Conservation (phyloP, 352 stramenopile genomes). For the Phytophthora sp. region DNA sequence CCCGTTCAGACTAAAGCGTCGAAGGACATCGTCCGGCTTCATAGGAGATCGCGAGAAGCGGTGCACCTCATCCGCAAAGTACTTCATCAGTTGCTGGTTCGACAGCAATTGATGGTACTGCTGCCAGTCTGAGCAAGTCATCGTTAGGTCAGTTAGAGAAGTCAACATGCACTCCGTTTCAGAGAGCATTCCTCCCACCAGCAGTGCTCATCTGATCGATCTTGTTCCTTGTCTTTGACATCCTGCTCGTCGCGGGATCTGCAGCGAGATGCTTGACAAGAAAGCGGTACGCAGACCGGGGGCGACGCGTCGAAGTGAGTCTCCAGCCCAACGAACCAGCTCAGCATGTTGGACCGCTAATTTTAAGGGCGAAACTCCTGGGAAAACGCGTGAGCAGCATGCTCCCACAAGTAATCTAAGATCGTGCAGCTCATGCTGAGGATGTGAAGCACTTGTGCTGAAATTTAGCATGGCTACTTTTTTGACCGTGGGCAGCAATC, state of each 20-base stretch:
- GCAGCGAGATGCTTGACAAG: constrained; percentile 1
- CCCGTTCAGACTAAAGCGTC: constrained; percentile 79
- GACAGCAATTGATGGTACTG: constrained; percentile 70
- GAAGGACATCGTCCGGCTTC: constrained; percentile 74
- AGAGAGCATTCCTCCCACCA: constrained; percentile 31
- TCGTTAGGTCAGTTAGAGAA: not conserved
- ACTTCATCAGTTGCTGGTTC: constrained; percentile 58
- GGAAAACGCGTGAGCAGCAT: constrained; percentile 1
- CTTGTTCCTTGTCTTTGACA: constrained; percentile 69
- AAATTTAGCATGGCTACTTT: too few species aligned
- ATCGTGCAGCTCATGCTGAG: too few species aligned
- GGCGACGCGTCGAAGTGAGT: constrained; percentile 17
- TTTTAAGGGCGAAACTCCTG: constrained; percentile 33
- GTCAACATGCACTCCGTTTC: too few species aligned
- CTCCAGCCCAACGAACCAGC: constrained; percentile 2
- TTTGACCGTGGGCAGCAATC: too few species aligned
- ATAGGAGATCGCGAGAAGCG: constrained; percentile 63
- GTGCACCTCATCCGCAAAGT: constrained; percentile 67
- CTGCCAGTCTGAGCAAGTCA: constrained; percentile 53
- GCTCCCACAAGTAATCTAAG: too few species aligned
- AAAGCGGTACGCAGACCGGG: constrained; percentile 4
- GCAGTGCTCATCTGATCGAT: constrained; percentile 83
- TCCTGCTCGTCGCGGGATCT: constrained; percentile 14
- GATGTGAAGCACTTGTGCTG: too few species aligned
- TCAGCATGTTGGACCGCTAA: constrained; percentile 18